Percentiles rank a stretch among this genome's conserved stretches.
Evolutionary conservation across 331 rosid species (phyloP).

Genomic region (Spiraea crenata): DNA sequence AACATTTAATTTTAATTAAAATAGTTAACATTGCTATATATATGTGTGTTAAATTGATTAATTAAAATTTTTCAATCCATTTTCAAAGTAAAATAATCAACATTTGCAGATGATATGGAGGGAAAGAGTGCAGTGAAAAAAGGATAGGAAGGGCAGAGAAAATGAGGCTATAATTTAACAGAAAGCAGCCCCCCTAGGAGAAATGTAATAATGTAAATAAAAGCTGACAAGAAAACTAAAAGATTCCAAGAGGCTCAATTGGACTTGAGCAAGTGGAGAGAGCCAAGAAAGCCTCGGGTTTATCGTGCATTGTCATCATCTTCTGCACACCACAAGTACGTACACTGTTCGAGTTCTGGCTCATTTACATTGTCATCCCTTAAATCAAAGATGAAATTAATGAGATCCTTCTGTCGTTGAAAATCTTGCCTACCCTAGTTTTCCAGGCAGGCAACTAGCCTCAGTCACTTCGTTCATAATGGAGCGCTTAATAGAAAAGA

Average conservation of each 20-base stretch:
- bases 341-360: slow-evolving; percentile 10
- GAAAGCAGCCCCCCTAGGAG: not conserved
- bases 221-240: slow-evolving; percentile 18
- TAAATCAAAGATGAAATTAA: not conserved
- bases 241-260: slow-evolving; percentile 14
- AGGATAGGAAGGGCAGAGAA: too few relatives aligned
- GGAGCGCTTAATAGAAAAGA: not conserved
- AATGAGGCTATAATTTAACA: too few relatives aligned
- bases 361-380: not conserved
- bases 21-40: too few relatives aligned
- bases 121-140: too few relatives aligned
- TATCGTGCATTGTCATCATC: slow-evolving; percentile 20
- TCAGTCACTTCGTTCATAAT: not conserved
- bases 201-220: not conserved
- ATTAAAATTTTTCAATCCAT: too few relatives aligned
- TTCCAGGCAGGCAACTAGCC: not conserved
- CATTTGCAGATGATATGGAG: too few relatives aligned
- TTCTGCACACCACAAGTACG: slow-evolving; percentile 15
- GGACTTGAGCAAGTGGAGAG: slow-evolving; percentile 7
- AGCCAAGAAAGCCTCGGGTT: slow-evolving; percentile 17
- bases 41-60: too few relatives aligned
- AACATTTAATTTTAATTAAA: too few relatives aligned
- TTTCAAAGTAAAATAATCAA: too few relatives aligned
- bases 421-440: not conserved
- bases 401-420: not conserved